Base-by-base conservation (phyloP, 2,329 filamentous ascomycete genomes). In the Seiridium cupressi region DNA sequence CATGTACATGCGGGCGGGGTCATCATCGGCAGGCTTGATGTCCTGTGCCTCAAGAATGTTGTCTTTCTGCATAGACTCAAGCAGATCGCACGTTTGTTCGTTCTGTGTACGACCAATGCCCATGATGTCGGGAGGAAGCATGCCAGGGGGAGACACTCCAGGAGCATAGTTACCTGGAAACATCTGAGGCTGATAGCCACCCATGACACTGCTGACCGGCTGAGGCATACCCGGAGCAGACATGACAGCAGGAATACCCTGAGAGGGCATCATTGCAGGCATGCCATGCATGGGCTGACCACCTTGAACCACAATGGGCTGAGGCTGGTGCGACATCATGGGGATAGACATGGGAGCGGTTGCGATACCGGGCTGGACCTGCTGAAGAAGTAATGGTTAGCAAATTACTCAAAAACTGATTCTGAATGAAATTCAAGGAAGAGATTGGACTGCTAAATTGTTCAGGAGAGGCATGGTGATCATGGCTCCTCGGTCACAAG, bases 21-120 rank as follows among this genome's bases (percentile, higher is more conserved):
- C 81, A 64, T 85, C 81, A 67, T 88, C 85, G 26, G 80, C 78
- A 2, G 86, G 86, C 72, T 86, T 84, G 69, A 88, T 85, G 65
- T 87, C 84, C 76, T 88, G 85, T 13, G 83, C 80, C 70, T 85
- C 80, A 64, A 81, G 79, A 64, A 82, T 74, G 65, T 77, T 76
- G 70, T 81, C 82, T 63, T 75, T 71, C 61, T 79, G 69, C n/a
- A 81, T 80, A 63, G 82, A 78, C 65, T 81, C 74, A 49, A 78
- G 70, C 69, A 82, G 79, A 60, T 81, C 77, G 26, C 79, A 69
- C 40, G 76, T 72, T 49, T 81, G 70, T 69, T 86, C 83, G 59
- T 68, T 70, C 42, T 74, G 72, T 1, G 83, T 86, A 63, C 77
- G 79, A 63, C 83, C 83, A 56, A 85, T 67, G 59, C 83, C 78